phyloP scores from a whole-genome alignment of 2,329 filamentous ascomycete genomes.

The Amphichorda felina region DNA sequence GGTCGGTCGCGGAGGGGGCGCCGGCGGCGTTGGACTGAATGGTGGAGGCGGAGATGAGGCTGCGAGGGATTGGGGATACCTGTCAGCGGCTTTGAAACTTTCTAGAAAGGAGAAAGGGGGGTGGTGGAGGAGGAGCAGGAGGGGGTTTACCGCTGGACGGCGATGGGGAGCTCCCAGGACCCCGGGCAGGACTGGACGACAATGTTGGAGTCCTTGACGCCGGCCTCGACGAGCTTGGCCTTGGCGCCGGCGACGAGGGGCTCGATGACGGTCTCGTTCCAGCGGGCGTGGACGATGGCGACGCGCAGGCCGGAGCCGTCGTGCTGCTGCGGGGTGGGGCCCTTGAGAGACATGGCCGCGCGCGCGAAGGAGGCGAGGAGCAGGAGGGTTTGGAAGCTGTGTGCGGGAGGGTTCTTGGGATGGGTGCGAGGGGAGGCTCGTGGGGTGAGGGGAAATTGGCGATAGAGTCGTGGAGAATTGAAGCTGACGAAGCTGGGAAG shows the following conservation, averaged over 20 bases:
- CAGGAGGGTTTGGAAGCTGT: too few species aligned
- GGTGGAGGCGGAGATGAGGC: slow-evolving; percentile 76
- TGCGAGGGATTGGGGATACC: slow-evolving; percentile 19
- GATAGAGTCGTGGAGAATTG: too few species aligned
- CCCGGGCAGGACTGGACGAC: slow-evolving; percentile 83
- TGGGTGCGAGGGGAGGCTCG: too few species aligned
- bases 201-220: slow-evolving; percentile 82
- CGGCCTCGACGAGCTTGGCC: slow-evolving; percentile 63
- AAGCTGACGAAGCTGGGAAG: too few species aligned
- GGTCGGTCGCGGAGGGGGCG: slow-evolving; percentile 59
- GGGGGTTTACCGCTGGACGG: slow-evolving; percentile 61
- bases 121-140: slow-evolving; percentile 1
- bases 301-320: slow-evolving; percentile 70
- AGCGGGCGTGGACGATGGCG: slow-evolving; percentile 90
- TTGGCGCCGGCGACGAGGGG: slow-evolving; percentile 72
- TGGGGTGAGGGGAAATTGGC: too few species aligned
- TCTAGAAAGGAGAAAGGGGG: slow-evolving; percentile 1
- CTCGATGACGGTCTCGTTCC: slow-evolving; percentile 84
- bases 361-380: too few species aligned
- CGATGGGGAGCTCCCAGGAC: slow-evolving; percentile 87
- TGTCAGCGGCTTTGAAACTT: too few species aligned
- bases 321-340: slow-evolving; percentile 43
- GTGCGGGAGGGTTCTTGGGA: too few species aligned
- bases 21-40: slow-evolving; percentile 61
- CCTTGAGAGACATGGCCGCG: slow-evolving; percentile 37